Evolutionary conservation across 768 basidiomycete species (phyloP), one percentile per base, ranked within the genome.

Genomic region (Chiua virens): DNA sequence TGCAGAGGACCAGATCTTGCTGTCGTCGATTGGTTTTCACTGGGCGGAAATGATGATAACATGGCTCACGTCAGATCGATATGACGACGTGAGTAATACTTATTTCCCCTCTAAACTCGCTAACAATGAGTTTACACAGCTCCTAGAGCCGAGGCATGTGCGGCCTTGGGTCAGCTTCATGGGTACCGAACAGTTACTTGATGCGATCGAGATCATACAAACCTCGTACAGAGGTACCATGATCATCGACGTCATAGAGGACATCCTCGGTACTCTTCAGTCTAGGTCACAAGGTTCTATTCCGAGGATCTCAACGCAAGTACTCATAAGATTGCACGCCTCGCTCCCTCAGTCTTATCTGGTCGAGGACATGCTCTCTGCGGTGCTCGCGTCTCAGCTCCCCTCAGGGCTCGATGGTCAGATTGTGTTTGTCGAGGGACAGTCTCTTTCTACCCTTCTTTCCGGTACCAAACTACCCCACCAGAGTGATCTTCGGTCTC

Each of bases 161-260:
- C 50, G 37, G 0, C 55, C 54, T 14, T 91, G 88, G 88, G 70
- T 86, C 38, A 73, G 70, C 36, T 86, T 79, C 58, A 75, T 86
- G 57, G 62, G 70, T 6, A 59, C 66, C 3, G 56, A 68, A 3
- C 74, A 75, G 15, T 61, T 83, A 3, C 66, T 81, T 4, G 55
- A 64, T 6, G 66, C 80, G 7, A 59, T 89, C 11, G 77, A 81
- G 55, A 50, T 67, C 8, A 54, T 78, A 43, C 56, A 58, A 18
- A 39, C 45, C 7, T 37, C 38, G 9, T 35, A 25, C 38, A 20
- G 50, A 7, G 15, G 34, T 20, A 3, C 41, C 3, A n/a, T 42
- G 10, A 48, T 57, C 17, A 30, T 49, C 23, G 59, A 61, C 15
- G 40, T 76, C 2, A 53, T 79, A 27, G 67, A 73, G 9, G 61